Conservation (phyloP, 2,329 filamentous ascomycete genomes). For the Alternaria novae-zelandiae region DNA sequence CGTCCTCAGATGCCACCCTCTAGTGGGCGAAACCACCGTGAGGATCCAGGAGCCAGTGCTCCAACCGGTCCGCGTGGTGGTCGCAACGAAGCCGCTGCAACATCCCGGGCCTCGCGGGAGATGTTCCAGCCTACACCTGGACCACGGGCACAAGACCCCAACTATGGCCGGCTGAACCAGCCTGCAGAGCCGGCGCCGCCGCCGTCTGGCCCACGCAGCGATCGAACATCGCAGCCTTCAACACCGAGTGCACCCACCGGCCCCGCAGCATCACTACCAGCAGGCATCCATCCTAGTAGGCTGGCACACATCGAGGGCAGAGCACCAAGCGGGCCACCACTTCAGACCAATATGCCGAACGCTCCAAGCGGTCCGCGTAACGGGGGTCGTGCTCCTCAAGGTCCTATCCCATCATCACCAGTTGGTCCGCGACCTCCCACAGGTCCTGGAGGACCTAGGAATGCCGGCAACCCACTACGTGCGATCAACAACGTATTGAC, state of each 20-base stretch:
- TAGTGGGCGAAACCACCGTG: slow-evolving; percentile 48
- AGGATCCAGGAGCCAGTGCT: slow-evolving; percentile 50
- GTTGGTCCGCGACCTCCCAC: slow-evolving; percentile 41
- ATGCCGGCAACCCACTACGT: slow-evolving; percentile 30
- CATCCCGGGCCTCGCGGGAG: slow-evolving; percentile 45
- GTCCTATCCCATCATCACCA: slow-evolving; percentile 35
- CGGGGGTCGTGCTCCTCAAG: slow-evolving; percentile 32
- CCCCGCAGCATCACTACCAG: slow-evolving; percentile 43
- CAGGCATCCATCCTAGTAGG: slow-evolving; percentile 62
- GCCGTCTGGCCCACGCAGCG: slow-evolving; percentile 62
- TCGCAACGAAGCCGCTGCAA: slow-evolving; percentile 38
- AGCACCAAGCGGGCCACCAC: slow-evolving; percentile 22
- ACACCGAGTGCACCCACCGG: slow-evolving; percentile 43
- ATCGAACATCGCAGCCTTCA: slow-evolving; percentile 37
- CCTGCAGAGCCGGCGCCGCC: slow-evolving; percentile 58
- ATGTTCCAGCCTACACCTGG: slow-evolving; percentile 47
- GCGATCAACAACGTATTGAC: slow-evolving; percentile 41
- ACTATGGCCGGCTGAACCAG: slow-evolving; percentile 57
- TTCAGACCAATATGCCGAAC: slow-evolving; percentile 42
- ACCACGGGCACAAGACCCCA: slow-evolving; percentile 52
- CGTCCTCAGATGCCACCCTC: slow-evolving; percentile 29
- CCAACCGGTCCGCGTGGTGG: slow-evolving; percentile 62
- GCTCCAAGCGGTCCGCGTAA: slow-evolving; percentile 46
- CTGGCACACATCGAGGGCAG: slow-evolving; percentile 51
- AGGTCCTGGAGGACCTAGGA: slow-evolving; percentile 38